Base-by-base conservation (phyloP, 305 asterid species). In the Lippia alba region DNA sequence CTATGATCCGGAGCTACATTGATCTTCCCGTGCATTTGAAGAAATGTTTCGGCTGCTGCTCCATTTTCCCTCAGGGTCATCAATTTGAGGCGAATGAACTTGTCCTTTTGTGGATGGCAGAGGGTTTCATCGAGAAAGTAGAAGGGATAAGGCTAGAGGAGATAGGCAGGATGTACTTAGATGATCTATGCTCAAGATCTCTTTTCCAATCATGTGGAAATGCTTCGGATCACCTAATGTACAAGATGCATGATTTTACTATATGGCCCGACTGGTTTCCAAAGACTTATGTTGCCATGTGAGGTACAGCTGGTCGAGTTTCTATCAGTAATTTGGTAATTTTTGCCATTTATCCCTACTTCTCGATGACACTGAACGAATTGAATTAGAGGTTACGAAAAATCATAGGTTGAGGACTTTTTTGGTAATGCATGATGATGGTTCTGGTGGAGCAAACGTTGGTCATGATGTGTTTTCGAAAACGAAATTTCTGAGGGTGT, bases 101-200 rank as follows among this genome's bases (percentile, higher is more conserved):
- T 56, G 84, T 79, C 30, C 69, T 74, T 33, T 64, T 82, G 45
- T 82, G 87, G 84, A 74, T 66, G 78, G 84, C 77, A 7, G 79
- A 82, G 63, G 87, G 84, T 6, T 61, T 79, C 51, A 45, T 82
- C 60, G 62, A 69, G 19, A 65, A 81, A 4, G 8, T 45, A 40
- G 77, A 66, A 56, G 66, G 19, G 17, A 63, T 8, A 4, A 36
- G 41, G 5, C 9, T 36, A 8, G 41, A 36, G 5, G 41, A 36
- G 2, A 0, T 36, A 4, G 87, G 81, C 4, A 16, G 18, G 5
- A 63, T 51, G 3, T 34, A 54, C 51, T 45, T 45, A 3, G 51
- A 53, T 12, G 69, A 69, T 1, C 63, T 70, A 15, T 59, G 16
- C 14, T 57, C 67, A n/a, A 63, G 72, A 45, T 73, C 70, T 14